Conservation (phyloP, 805 yeast species). For the Starmerella geochares region DNA sequence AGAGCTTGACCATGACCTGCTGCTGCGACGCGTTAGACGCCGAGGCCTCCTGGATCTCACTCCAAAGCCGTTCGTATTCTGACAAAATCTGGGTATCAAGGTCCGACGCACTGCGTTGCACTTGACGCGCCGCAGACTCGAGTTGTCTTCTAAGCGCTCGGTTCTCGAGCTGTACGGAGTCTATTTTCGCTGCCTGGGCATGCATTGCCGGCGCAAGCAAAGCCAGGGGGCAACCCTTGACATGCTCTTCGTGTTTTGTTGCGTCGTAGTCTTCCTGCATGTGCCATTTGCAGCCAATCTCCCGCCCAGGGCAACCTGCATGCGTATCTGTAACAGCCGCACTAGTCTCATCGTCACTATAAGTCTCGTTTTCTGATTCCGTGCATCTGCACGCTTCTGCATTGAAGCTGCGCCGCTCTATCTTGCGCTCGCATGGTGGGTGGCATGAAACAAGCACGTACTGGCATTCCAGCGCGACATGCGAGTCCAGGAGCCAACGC, state of each 20-base stretch:
- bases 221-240: constrained; percentile 29
- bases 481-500: constrained; percentile 49
- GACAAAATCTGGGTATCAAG: constrained; percentile 26
- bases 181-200: constrained; percentile 27
- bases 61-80: constrained; percentile 32
- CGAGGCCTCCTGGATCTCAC: constrained; percentile 30
- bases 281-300: constrained; percentile 27
- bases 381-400: background rate
- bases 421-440: constrained; percentile 21
- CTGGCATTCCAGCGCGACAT: constrained; percentile 37
- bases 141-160: constrained; percentile 28
- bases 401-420: constrained; percentile 21
- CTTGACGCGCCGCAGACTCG: constrained; percentile 18
- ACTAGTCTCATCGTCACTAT: background rate
- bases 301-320: constrained; percentile 24
- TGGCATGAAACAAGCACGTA: constrained; percentile 35
- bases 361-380: background rate
- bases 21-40: constrained; percentile 30
- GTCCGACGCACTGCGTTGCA: constrained; percentile 22
- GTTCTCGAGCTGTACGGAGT: constrained; percentile 30
- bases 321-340: constrained; percentile 10
- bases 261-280: background rate
- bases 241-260: background rate
- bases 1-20: constrained; percentile 29
- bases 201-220: constrained; percentile 26